Evolutionary conservation across 345 rosid genomes (phyloP), one percentile per base, ranked within the genome.

Genomic region (Linum tenue): DNA sequence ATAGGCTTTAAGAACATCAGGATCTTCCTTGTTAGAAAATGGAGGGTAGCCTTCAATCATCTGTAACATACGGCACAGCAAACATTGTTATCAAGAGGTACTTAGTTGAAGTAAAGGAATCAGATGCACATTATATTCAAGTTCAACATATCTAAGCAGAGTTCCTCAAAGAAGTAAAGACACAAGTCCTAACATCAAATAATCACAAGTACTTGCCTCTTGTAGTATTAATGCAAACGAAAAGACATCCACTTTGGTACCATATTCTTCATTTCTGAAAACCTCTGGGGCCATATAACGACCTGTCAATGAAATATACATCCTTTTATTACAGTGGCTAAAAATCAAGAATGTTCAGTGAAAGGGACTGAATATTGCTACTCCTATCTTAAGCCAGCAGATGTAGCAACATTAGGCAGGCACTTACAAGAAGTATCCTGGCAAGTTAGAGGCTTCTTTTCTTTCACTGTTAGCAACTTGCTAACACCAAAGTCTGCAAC

Each of bases 401-500:
- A 10, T 39, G 9, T 0, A 41, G 59, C 31, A 37, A 53, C 51
- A 56, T 62, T 43, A 64, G 69, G 68, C 59, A 62, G 56, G 31
- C 41, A 79, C 97, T 85, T 65, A 94, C 96, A 81, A 56, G 97
- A 82, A 64, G 84, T 72, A 39, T 84, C 92, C 62, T 44, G 74
- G 79, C 85, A 78, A 42, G 69, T 83, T 38, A 86, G 76, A 75
- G 97, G 96, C 70, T 73, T 86, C 58, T 82, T 83, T 84, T 90
- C 90, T 78, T 88, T 94, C 64, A 84, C 96, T 6, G 96, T 88
- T 16, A 92, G 87, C 73, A 90, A 77, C 87, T 82, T 86, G 80
- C 98, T 92, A 60, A 86, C 92, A 73, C 95, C 99, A 75, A 94
- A 94, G 73, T 90, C 95, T 51, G 99, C 97, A 63, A 94, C 99